Conservation (phyloP, 257 asterid species). For the Haberlea rhodopensis region DNA sequence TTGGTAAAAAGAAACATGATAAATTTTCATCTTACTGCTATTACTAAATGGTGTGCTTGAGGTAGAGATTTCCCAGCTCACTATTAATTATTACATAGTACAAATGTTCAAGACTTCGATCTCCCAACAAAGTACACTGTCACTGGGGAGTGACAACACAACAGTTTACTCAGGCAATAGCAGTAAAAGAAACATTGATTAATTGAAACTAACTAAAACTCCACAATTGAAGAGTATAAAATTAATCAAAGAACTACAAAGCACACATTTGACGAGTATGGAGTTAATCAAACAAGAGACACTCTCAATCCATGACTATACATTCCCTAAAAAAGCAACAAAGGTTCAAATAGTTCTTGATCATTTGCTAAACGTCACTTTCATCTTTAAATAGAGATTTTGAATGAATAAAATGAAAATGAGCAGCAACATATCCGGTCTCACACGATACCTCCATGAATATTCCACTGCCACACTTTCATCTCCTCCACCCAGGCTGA, state of each 20-base stretch:
- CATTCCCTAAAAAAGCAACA: slow-evolving; percentile 38
- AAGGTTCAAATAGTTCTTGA: slow-evolving; percentile 30
- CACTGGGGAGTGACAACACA: too few species aligned
- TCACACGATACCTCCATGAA: slow-evolving; percentile 17
- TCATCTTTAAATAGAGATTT: slow-evolving; percentile 30
- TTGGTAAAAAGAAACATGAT: too few species aligned
- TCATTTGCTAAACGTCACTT: slow-evolving; percentile 24
- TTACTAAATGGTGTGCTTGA: too few species aligned
- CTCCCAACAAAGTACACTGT: too few species aligned
- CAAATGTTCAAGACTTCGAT: too few species aligned
- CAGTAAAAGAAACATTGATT: background rate
- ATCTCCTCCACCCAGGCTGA: slow-evolving; percentile 95
- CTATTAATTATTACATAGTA: too few species aligned
- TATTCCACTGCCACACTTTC: slow-evolving; percentile 31
- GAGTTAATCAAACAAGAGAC: slow-evolving; percentile 17
- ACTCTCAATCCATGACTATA: slow-evolving; percentile 46
- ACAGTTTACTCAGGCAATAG: background rate
- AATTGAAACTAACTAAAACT: background rate
- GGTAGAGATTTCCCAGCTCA: too few species aligned
- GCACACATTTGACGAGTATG: background rate
- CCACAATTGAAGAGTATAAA: background rate
- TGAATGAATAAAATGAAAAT: slow-evolving; percentile 34
- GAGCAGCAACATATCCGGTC: slow-evolving; percentile 20
- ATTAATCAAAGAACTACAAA: slow-evolving; percentile 12
- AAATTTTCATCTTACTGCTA: too few species aligned